phyloP scores from a whole-genome alignment of 75 land plant species.

The Cryptomeria japonica region DNA sequence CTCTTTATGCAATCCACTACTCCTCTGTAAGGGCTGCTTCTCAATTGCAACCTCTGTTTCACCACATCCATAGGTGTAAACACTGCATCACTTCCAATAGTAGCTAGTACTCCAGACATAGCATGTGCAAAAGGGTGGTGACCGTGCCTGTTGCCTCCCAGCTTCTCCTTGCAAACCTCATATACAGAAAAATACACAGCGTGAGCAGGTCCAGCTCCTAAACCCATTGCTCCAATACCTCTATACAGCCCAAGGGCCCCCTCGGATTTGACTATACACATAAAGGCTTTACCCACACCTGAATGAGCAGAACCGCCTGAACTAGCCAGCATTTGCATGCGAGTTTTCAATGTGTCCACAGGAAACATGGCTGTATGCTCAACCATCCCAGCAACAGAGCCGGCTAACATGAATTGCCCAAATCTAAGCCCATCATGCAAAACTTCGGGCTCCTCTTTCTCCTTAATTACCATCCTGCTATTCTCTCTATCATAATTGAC shows the following conservation, averaged over 20 bases:
- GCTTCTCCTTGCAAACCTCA: conserved; percentile 30
- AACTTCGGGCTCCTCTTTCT: not conserved
- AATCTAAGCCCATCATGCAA: conserved; percentile 40
- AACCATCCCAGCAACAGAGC: conserved; percentile 46
- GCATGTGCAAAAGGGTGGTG: conserved; percentile 43
- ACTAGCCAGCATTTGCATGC: conserved; percentile 45
- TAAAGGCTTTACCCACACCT: conserved; percentile 18
- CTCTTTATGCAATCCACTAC: conserved; percentile 33
- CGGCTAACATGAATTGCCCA: conserved; percentile 46
- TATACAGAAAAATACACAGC: conserved; percentile 48
- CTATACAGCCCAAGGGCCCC: conserved; percentile 45
- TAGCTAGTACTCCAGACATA: conserved; percentile 36
- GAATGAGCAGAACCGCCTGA: conserved; percentile 28
- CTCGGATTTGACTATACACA: conserved; percentile 26
- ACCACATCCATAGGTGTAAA: conserved; percentile 56
- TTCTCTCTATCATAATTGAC: conserved; percentile 2
- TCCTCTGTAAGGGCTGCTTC: conserved; percentile 33
- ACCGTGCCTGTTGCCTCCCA: conserved; percentile 37
- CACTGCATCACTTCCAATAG: conserved; percentile 50
- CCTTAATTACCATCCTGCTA: conserved; percentile 2
- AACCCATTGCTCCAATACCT: conserved; percentile 46
- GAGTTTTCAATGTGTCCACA: conserved; percentile 47
- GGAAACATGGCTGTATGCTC: conserved; percentile 56
- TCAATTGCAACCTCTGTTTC: conserved; percentile 45
- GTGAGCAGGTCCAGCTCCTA: conserved; percentile 53